Conservation (phyloP, 176 grass and related monocot species). For the Elaeis guineensis region DNA sequence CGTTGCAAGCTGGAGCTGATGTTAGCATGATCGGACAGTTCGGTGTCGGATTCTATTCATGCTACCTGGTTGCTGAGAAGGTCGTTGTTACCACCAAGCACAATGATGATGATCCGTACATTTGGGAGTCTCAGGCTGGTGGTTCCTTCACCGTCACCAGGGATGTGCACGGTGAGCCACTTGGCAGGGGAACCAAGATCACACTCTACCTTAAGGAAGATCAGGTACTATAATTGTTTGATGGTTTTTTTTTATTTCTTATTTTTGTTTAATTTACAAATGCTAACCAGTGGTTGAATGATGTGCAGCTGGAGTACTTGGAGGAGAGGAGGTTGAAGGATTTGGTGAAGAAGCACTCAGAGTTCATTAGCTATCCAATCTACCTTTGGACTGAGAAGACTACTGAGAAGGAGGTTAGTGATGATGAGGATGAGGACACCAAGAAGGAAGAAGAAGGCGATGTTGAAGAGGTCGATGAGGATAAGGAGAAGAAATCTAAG, state of each 20-base stretch:
- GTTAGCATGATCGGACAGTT: conserved; percentile 41
- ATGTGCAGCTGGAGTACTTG: conserved; percentile 21
- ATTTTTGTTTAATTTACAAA: too few relatives aligned
- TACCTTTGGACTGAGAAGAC: conserved; percentile 37
- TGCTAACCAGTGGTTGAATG: too few relatives aligned
- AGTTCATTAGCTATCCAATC: conserved; percentile 34
- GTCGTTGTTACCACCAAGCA: conserved; percentile 32
- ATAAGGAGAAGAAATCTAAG: conserved; percentile 31
- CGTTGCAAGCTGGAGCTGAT: conserved; percentile 26
- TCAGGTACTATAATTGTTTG: conserved; percentile 7
- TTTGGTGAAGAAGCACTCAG: conserved; percentile 39
- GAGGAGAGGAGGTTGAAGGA: conserved; percentile 35
- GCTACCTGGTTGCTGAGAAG: conserved; percentile 28
- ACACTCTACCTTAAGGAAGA: conserved; percentile 37
- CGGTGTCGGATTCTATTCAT: conserved; percentile 7
- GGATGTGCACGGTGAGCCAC: conserved; percentile 15
- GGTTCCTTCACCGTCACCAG: conserved; percentile 33
- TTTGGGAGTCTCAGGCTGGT: conserved; percentile 33
- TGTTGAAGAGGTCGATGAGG: conserved; percentile 39
- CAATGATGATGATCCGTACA: conserved; percentile 35
- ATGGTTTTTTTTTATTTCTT: too few relatives aligned
- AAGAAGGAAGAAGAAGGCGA: conserved; percentile 43
- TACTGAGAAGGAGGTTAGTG: conserved; percentile 32
- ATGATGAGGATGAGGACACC: conserved; percentile 26
- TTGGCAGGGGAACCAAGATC: conserved; percentile 31